Evolutionary conservation across 192 early-diverging fungal genomes (phyloP), one percentile per base, ranked within the genome.

Genomic region (Borealophlyctis nickersoniae): DNA sequence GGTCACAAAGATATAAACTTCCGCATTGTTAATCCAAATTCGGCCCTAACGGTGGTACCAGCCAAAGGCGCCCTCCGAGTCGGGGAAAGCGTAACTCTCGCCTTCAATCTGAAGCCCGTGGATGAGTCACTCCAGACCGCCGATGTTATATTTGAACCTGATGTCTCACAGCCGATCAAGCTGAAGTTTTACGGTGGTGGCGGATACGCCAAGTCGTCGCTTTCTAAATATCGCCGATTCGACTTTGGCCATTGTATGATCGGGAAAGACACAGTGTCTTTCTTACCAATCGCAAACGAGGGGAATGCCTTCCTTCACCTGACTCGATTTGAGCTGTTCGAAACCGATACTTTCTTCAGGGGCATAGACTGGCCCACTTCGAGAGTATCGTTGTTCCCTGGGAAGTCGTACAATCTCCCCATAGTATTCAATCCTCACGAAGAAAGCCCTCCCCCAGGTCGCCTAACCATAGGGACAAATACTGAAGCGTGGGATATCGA

Each of bases 191-290:
- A 67, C 65, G 85, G 85, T 19, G 84, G 77, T 5, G 85, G 85
- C 22, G 85, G 85, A 1, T 77, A 73, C 60, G 76, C 81, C 0
- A 81, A 81, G 59, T 75, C 77, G 22, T 86, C 85, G 2, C 62
- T 86, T 3, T 48, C 71, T 5, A 72, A 77, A 56, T 85, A 86
- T 58, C 62, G 81, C 26, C 49, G 82, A 22, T 86, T 86, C 66
- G 85, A 86, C 62, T 86, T 86, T 61, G 85, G 85, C 24, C 81
- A 86, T 59, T 86, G 85, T 63, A 83, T 86, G 79, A 84, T 85
- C 39, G 85, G 85, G 24, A 86, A 86, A 39, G 81, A 86, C 52
- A 83, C 83, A 4, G 67, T 73, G 30, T 83, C 81, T 23, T 74
- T 74, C 32, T 63, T 86, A 16, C 85, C 85, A 13, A 81, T 86